Evolutionary conservation across 2,329 filamentous ascomycete species (phyloP), one percentile per base, ranked within the genome.

Genomic region (Aspergillus neotritici): DNA sequence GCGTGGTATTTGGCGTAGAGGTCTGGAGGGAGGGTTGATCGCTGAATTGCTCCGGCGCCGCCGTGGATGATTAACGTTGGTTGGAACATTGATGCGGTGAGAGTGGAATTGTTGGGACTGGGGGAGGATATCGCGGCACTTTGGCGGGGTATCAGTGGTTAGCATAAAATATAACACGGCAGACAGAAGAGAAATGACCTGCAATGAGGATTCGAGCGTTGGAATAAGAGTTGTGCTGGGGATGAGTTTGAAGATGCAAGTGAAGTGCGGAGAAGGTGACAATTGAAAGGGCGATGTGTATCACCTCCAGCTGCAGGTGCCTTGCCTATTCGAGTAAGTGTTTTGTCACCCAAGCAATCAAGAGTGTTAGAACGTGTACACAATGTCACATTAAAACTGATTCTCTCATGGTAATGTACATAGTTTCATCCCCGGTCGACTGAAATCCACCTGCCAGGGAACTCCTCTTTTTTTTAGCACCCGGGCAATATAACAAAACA

Each of bases 21-120:
- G 13, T 76, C 69, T 0, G 76, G 75, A 4, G 80, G 71, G 32
- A 85, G 74, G 44, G 74, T 79, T 6, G 71, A 63, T 3, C 77
- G 82, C 17, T 73, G 73, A 53, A 87, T 82, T 58, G 84, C 83
- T 37, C 84, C 84, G 2, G 85, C 84, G 29, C 84, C 84, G 58
- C 84, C 85, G 56, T 87, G 83, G 56, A 87, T 79, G 58, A 86
- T 83, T 28, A 86, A 61, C 8, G 80, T 74, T 3, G 83, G 82
- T 55, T 62, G 66, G 51, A 69, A 71, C 5, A 38, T 49, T 39
- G 40, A 40, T 9, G 21, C 5, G 21, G 21, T n/a, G n/a, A n/a
- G n/a, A n/a, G n/a, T n/a, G 21, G 21, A 6, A 21, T 21, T 9
- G 7, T 38, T 14, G 37, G 29, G 2, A 25, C 37, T 16, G n/a